Evolutionary conservation across 2,329 filamentous ascomycete genomes (phyloP).

Genomic region (Geoglossum cookeanum): DNA sequence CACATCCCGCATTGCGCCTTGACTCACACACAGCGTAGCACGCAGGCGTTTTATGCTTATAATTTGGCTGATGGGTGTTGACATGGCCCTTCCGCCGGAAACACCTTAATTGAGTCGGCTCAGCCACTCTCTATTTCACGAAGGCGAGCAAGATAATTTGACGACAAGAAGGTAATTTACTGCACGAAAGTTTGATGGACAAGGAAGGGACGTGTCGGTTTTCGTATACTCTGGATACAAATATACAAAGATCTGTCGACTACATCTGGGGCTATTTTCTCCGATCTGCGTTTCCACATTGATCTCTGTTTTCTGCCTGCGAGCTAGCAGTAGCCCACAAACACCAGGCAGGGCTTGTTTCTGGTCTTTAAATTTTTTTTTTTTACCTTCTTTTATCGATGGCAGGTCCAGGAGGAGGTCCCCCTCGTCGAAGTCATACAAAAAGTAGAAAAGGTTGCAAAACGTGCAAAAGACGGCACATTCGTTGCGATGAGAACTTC

Average conservation of each 20-base stretch:
- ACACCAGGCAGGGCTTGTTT: neutral
- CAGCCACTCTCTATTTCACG: neutral
- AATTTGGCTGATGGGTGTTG: neutral
- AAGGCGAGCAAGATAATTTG: neutral
- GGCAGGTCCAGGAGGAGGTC: slow-evolving; percentile 88
- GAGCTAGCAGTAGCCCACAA: neutral
- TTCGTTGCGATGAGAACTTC: slow-evolving; percentile 92
- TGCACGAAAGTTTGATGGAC: neutral
- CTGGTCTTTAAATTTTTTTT: neutral
- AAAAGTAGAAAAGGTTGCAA: slow-evolving; percentile 98
- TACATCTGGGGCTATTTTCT: neutral
- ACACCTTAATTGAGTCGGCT: neutral
- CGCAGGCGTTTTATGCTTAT: slow-evolving; percentile 2
- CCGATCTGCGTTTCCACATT: neutral
- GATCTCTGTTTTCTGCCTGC: neutral
- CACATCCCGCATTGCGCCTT: slow-evolving; percentile 2
- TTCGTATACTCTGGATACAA: slow-evolving; percentile 1
- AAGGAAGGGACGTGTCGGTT: neutral
- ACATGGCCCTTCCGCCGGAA: neutral
- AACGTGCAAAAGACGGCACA: slow-evolving; percentile 93
- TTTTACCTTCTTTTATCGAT: slow-evolving; percentile 29
- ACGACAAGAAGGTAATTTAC: neutral
- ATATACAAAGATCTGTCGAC: neutral
- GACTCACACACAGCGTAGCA: neutral
- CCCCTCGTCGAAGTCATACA: slow-evolving; percentile 80